Conservation (phyloP, 805 yeast species). For the Saccharomyces mikatae region DNA sequence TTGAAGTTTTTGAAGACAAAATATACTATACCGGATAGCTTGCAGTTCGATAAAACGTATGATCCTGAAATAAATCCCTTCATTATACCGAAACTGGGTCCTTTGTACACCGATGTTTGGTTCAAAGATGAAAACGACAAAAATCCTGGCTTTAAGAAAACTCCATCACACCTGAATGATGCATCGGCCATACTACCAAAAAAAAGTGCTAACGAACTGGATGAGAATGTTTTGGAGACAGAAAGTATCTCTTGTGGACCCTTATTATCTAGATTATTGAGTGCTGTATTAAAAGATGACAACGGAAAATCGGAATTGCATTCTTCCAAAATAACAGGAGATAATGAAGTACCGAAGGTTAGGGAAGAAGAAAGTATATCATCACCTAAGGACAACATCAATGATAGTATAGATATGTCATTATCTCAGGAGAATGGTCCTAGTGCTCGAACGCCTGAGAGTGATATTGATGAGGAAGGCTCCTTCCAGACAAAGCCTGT, state of each 20-base stretch:
- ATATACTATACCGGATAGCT: slow-evolving; percentile 44
- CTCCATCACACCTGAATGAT: slow-evolving; percentile 43
- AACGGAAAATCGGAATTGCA: slow-evolving; percentile 4
- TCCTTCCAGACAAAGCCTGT: neutral
- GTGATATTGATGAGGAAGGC: slow-evolving; percentile 10
- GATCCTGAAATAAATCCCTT: slow-evolving; percentile 68
- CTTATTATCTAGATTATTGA: slow-evolving; percentile 67
- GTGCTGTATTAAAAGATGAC: slow-evolving; percentile 54
- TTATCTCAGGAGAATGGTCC: slow-evolving; percentile 2
- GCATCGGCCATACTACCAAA: slow-evolving; percentile 42
- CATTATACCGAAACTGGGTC: slow-evolving; percentile 79
- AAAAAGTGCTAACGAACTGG: slow-evolving; percentile 44
- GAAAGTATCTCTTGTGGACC: slow-evolving; percentile 88
- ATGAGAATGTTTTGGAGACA: slow-evolving; percentile 57
- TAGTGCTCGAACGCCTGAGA: slow-evolving; percentile 17
- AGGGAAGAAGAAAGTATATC: neutral
- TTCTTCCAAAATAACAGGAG: neutral
- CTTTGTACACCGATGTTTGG: slow-evolving; percentile 77
- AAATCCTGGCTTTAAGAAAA: slow-evolving; percentile 30
- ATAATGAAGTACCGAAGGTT: neutral
- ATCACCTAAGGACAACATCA: neutral
- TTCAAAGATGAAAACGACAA: slow-evolving; percentile 62
- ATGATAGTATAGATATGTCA: neutral
- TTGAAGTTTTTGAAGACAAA: slow-evolving; percentile 60
- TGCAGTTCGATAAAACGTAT: slow-evolving; percentile 36